Conservation (phyloP, 2,329 filamentous ascomycete genomes). For the Phaeoacremonium minimum region DNA sequence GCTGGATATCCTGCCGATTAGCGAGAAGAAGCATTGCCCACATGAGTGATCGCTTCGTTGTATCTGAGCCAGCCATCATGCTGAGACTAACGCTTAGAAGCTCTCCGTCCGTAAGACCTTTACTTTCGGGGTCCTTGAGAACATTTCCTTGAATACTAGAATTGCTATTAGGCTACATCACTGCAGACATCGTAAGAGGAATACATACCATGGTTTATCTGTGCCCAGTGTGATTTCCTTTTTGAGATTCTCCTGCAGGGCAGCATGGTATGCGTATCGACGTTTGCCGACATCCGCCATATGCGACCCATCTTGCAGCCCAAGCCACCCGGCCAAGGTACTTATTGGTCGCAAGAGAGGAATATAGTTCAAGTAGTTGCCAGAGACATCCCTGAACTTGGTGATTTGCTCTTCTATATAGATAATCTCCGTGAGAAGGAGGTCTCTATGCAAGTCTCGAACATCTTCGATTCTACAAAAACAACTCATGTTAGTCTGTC, state of each 20-base stretch:
- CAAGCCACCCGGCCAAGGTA: conserved; percentile 7
- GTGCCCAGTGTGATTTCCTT: conserved; percentile 9
- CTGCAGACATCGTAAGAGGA: not conserved
- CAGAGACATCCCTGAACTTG: conserved; percentile 33
- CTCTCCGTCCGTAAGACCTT: conserved; percentile 20
- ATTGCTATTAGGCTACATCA: not conserved
- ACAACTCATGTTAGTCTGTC: too few species aligned
- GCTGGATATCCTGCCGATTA: conserved; percentile 49
- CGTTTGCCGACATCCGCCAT: conserved; percentile 12
- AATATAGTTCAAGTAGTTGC: conserved; percentile 11
- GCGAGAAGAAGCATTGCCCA: conserved; percentile 12
- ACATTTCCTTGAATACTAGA: not conserved
- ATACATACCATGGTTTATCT: not conserved
- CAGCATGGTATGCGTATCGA: conserved; percentile 13
- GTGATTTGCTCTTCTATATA: conserved; percentile 59
- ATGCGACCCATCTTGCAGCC: not conserved
- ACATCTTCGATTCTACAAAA: not conserved
- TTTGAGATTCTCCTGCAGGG: conserved; percentile 12
- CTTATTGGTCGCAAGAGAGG: conserved; percentile 9
- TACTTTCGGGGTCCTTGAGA: conserved; percentile 48
- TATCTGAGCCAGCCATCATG: conserved; percentile 39
- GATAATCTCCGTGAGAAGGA: conserved; percentile 58
- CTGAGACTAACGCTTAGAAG: conserved; percentile 42
- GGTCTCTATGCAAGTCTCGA: conserved; percentile 23
- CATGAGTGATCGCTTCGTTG: conserved; percentile 8